A percentile compares a stretch with the other conserved stretches of the same genome.
phyloP scores from a whole-genome alignment of 2,329 filamentous ascomycete genomes.

The Aspergillus sp. region DNA sequence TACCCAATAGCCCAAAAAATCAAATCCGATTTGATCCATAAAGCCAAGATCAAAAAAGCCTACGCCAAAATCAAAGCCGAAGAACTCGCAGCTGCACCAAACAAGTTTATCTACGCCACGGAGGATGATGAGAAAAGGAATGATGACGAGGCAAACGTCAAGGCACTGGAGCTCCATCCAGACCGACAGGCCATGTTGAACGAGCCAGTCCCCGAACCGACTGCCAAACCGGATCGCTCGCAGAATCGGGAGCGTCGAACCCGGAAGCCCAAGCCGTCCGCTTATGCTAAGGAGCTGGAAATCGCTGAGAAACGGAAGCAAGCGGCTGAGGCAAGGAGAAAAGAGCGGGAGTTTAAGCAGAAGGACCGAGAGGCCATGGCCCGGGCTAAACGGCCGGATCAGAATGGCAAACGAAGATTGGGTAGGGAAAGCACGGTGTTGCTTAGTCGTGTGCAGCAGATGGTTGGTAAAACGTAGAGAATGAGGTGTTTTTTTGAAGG shows the following conservation, averaged over 20 bases:
- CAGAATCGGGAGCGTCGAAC: slow-evolving; percentile 22
- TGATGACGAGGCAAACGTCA: slow-evolving; percentile 21
- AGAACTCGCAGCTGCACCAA: slow-evolving; percentile 37
- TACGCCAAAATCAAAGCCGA: slow-evolving; percentile 81
- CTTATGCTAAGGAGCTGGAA: slow-evolving; percentile 64
- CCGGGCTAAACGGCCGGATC: slow-evolving; percentile 56
- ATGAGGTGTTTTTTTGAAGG: slow-evolving; percentile 1
- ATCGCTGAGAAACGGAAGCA: slow-evolving; percentile 59
- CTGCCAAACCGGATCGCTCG: slow-evolving; percentile 14
- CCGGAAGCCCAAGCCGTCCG: slow-evolving; percentile 38
- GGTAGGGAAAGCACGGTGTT: slow-evolving; percentile 75
- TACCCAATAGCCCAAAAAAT: slow-evolving; percentile 68
- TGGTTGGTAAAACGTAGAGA: slow-evolving; percentile 50
- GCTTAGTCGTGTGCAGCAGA: slow-evolving; percentile 70
- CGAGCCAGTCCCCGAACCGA: slow-evolving; percentile 26
- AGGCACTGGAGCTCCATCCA: slow-evolving; percentile 54
- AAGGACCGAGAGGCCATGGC: slow-evolving; percentile 65
- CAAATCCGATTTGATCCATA: slow-evolving; percentile 82
- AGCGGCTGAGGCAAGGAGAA: slow-evolving; percentile 60
- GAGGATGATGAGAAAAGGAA: slow-evolving; percentile 14
- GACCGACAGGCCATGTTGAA: slow-evolving; percentile 58
- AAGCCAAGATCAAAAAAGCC: slow-evolving; percentile 87
- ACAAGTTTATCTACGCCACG: slow-evolving; percentile 28
- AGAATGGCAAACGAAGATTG: slow-evolving; percentile 70
- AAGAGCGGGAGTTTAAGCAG: slow-evolving; percentile 63